phyloP scores from a whole-genome alignment of 805 yeast genomes.

The Metschnikowia cubensis region DNA sequence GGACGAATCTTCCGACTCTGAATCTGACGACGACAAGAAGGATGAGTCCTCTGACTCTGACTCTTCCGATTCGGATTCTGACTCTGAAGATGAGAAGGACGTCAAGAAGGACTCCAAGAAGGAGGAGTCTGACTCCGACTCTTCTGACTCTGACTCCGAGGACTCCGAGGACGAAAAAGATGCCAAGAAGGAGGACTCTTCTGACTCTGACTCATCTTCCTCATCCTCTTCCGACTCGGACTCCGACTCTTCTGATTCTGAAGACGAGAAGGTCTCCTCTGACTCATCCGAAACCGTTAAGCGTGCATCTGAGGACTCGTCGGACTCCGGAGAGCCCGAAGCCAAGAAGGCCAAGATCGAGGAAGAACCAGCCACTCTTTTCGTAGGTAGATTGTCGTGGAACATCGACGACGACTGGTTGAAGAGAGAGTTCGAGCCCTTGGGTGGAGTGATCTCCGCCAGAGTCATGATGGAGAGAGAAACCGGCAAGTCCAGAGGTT shows the following conservation, averaged over 20 bases:
- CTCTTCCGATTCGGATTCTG: slow-evolving; percentile 15
- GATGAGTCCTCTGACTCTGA: background rate
- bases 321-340: slow-evolving; percentile 24
- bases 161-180: slow-evolving; percentile 9
- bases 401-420: slow-evolving; percentile 94
- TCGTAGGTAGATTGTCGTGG: slow-evolving; percentile 98
- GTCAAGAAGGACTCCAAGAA: background rate
- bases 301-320: slow-evolving; percentile 22
- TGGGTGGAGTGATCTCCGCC: slow-evolving; percentile 81
- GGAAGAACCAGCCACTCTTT: slow-evolving; percentile 79
- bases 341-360: slow-evolving; percentile 53
- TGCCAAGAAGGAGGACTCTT: slow-evolving; percentile 12
- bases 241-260: slow-evolving; percentile 1
- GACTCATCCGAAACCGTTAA: slow-evolving; percentile 24
- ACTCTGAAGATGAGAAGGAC: slow-evolving; percentile 9
- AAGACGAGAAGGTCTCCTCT: slow-evolving; percentile 17
- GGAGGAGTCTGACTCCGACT: slow-evolving; percentile 14
- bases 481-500: slow-evolving; percentile 92
- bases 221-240: background rate
- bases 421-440: slow-evolving; percentile 73
- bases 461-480: slow-evolving; percentile 93
- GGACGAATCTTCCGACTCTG: background rate
- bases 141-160: background rate
- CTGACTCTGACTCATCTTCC: slow-evolving; percentile 17
- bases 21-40: background rate